These are phyloP conservation scores for Alisma plantagoaquatica DNA, from an alignment of 106 monocot genomes.

Conservation along the genomic window DNA sequence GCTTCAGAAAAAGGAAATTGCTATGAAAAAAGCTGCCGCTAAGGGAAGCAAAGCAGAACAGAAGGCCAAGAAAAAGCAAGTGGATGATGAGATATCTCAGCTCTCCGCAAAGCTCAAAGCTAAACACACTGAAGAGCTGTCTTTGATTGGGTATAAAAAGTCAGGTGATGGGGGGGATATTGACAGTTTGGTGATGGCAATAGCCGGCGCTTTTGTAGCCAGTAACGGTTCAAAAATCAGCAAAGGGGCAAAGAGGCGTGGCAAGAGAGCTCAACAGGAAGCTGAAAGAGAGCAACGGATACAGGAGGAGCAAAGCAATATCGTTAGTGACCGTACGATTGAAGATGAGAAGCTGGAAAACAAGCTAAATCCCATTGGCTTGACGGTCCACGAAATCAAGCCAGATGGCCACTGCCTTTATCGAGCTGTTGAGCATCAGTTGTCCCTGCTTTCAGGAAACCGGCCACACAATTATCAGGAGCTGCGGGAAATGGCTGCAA, in stretches of 20 bases:
- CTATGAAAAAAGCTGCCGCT: slow-evolving; percentile 55
- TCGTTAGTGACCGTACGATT: slow-evolving; percentile 43
- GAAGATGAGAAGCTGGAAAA: slow-evolving; percentile 48
- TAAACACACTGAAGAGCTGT: slow-evolving; percentile 46
- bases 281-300: slow-evolving; percentile 62
- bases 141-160: slow-evolving; percentile 33
- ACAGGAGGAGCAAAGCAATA: slow-evolving; percentile 50
- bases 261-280: slow-evolving; percentile 56
- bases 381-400: slow-evolving; percentile 55
- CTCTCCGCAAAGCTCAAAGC: slow-evolving; percentile 35
- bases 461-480: slow-evolving; percentile 28
- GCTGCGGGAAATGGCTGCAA: slow-evolving; percentile 49
- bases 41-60: slow-evolving; percentile 85
- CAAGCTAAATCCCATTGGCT: slow-evolving; percentile 58
- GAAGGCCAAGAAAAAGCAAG: slow-evolving; percentile 77
- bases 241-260: slow-evolving; percentile 41
- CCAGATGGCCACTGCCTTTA: slow-evolving; percentile 83
- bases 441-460: slow-evolving; percentile 19
- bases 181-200: slow-evolving; percentile 49
- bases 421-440: slow-evolving; percentile 61
- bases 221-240: slow-evolving; percentile 31
- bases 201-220: slow-evolving; percentile 43
- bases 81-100: slow-evolving; percentile 51
- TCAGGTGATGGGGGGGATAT: slow-evolving; percentile 22
- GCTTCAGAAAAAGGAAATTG: slow-evolving; percentile 53